A percentile compares a stretch with the other conserved stretches of the same genome.
Conservation (phyloP, 495 filamentous ascomycete species). For the Talaromyces liani region DNA sequence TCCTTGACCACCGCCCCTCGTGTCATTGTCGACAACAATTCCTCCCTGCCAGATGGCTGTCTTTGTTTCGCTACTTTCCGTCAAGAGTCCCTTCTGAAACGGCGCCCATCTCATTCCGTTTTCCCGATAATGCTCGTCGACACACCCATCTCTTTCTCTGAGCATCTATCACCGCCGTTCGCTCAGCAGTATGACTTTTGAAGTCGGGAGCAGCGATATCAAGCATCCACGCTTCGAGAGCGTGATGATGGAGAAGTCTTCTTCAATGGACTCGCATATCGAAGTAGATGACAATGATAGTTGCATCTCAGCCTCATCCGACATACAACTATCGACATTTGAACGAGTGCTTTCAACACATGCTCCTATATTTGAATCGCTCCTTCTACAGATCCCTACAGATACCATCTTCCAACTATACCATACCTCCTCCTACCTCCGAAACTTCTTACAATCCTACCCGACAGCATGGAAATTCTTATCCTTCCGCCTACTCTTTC, state of each 20-base stretch:
- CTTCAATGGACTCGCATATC: not conserved
- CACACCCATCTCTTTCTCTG: constrained; percentile 1
- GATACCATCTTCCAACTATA: constrained; percentile 49
- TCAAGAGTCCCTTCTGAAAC: constrained; percentile 1
- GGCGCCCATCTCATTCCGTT: not conserved
- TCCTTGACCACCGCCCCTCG: not conserved
- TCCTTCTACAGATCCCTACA: constrained; percentile 51
- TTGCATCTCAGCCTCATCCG: constrained; percentile 19
- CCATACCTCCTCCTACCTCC: constrained; percentile 48
- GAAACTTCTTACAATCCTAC: constrained; percentile 47
- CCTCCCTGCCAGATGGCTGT: constrained; percentile 6
- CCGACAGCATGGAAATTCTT: constrained; percentile 55
- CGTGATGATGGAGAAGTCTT: constrained; percentile 11
- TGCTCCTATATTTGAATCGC: constrained; percentile 49
- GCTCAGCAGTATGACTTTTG: not conserved
- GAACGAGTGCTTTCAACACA: constrained; percentile 47
- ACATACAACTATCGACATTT: constrained; percentile 38
- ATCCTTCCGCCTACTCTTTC: constrained; percentile 49
- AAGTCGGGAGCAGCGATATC: not conserved
- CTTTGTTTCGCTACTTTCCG: constrained; percentile 1
- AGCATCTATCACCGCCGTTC: not conserved
- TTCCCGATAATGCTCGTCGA: constrained; percentile 8
- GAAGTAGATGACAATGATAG: constrained; percentile 7
- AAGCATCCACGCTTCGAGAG: constrained; percentile 1
- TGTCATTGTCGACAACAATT: not conserved